Evolutionary conservation across 2,329 filamentous ascomycete genomes (phyloP).

Genomic region (Talaromyces funiculosus): DNA sequence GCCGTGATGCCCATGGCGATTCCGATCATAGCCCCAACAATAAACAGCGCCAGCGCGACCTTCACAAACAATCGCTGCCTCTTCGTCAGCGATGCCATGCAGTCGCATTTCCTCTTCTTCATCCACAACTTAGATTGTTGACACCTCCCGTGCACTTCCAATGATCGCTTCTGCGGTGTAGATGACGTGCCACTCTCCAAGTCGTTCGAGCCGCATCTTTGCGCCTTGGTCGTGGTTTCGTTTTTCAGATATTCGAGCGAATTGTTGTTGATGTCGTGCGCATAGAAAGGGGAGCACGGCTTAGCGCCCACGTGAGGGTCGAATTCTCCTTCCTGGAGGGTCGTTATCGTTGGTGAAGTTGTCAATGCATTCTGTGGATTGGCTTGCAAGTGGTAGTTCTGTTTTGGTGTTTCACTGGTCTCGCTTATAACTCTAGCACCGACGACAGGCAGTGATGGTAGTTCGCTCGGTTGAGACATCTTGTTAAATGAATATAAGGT

Average conservation of each 20-base stretch:
- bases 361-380: not conserved
- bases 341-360: conserved; percentile 7
- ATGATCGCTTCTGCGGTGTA: conserved; percentile 17
- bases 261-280: conserved; percentile 18
- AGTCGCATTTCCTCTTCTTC: conserved; percentile 31
- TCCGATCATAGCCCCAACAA: conserved; percentile 40
- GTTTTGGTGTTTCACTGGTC: not conserved
- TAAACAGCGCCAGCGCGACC: conserved; percentile 35
- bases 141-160: conserved; percentile 18
- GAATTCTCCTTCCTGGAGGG: conserved; percentile 6
- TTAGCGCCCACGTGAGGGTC: conserved; percentile 16
- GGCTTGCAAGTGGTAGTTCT: not conserved
- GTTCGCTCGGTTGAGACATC: conserved; percentile 6
- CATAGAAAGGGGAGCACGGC: conserved; percentile 14
- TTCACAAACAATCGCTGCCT: conserved; percentile 37
- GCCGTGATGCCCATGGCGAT: conserved; percentile 42
- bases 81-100: conserved; percentile 29
- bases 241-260: conserved; percentile 24
- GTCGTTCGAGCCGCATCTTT: conserved; percentile 22
- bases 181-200: conserved; percentile 26
- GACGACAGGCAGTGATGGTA: conserved; percentile 10
- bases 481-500: not conserved
- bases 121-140: conserved; percentile 30
- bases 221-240: conserved; percentile 15
- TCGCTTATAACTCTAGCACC: conserved; percentile 9